phyloP scores from a whole-genome alignment of 805 yeast species.

The Teunomyces aglyptinius region DNA sequence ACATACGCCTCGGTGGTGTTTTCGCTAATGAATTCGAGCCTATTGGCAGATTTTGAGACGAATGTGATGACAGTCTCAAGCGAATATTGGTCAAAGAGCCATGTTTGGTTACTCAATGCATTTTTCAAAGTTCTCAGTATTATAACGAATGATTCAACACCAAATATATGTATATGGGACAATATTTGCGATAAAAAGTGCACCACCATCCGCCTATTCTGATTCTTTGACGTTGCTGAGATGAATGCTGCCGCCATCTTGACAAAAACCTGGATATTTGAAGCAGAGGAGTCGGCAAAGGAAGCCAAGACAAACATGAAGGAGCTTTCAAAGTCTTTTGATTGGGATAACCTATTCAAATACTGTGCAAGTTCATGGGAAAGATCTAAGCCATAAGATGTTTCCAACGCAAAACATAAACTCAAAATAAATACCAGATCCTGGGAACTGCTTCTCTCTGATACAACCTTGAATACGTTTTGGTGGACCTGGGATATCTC shows the following conservation, averaged over 20 bases:
- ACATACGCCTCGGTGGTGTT: slow-evolving; percentile 12
- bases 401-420: slow-evolving; percentile 13
- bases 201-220: slow-evolving; percentile 19
- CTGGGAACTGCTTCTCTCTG: slow-evolving; percentile 15
- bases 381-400: background rate
- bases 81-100: slow-evolving; percentile 65
- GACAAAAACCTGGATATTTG: slow-evolving; percentile 12
- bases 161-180: slow-evolving; percentile 8
- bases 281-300: slow-evolving; percentile 11
- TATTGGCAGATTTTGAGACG: slow-evolving; percentile 23
- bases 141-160: slow-evolving; percentile 6
- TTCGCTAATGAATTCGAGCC: slow-evolving; percentile 1
- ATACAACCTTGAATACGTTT: slow-evolving; percentile 25
- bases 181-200: slow-evolving; percentile 28
- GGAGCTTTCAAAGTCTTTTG: slow-evolving; percentile 10
- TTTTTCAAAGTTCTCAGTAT: slow-evolving; percentile 31
- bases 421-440: slow-evolving; percentile 14
- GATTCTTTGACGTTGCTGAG: slow-evolving; percentile 12
- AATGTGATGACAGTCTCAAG: slow-evolving; percentile 54
- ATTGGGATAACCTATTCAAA: background rate
- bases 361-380: background rate
- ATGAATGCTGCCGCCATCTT: slow-evolving; percentile 20
- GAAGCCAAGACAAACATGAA: slow-evolving; percentile 18
- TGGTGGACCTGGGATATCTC: slow-evolving; percentile 12
- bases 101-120: slow-evolving; percentile 47